Evolutionary conservation across 805 yeast genomes (phyloP).

Genomic region (Pichia cabralensis): DNA sequence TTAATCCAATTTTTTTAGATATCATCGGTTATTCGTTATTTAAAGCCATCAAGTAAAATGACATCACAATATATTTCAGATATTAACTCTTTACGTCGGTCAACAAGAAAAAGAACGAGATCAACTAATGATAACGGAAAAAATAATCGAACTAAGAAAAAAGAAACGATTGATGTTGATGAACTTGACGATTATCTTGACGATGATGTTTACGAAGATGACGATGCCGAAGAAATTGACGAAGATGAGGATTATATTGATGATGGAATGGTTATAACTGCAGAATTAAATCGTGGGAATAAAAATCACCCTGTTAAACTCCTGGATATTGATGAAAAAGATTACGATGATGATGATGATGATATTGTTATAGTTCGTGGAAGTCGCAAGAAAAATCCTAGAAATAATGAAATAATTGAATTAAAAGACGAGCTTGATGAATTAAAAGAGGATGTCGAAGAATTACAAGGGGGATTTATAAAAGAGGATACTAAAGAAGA

Average conservation of each 20-base stretch:
- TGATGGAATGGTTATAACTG: slow-evolving; percentile 27
- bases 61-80: too few relatives aligned
- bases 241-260: slow-evolving; percentile 34
- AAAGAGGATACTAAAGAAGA: background rate
- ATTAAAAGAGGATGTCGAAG: slow-evolving; percentile 28
- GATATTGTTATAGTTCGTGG: slow-evolving; percentile 3
- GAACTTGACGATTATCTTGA: slow-evolving; percentile 1
- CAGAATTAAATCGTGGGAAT: slow-evolving; percentile 23
- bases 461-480: slow-evolving; percentile 28
- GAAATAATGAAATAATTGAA: slow-evolving; percentile 8
- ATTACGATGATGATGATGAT: background rate
- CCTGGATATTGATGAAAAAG: slow-evolving; percentile 4
- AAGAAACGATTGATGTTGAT: slow-evolving; percentile 7
- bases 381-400: too few relatives aligned
- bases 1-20: too few relatives aligned
- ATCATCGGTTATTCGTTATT: too few relatives aligned
- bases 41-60: too few relatives aligned
- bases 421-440: slow-evolving; percentile 14
- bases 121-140: background rate
- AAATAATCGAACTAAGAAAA: background rate
- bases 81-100: too few relatives aligned
- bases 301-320: slow-evolving; percentile 32
- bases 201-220: slow-evolving; percentile 9
- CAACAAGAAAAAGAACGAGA: background rate
- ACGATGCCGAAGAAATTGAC: slow-evolving; percentile 9